Percentiles rank a stretch among this genome's conserved stretches.
These are phyloP conservation scores for Suhomyces canberraensis DNA, from an alignment of 805 yeast genomes.

Conservation along the genomic window DNA sequence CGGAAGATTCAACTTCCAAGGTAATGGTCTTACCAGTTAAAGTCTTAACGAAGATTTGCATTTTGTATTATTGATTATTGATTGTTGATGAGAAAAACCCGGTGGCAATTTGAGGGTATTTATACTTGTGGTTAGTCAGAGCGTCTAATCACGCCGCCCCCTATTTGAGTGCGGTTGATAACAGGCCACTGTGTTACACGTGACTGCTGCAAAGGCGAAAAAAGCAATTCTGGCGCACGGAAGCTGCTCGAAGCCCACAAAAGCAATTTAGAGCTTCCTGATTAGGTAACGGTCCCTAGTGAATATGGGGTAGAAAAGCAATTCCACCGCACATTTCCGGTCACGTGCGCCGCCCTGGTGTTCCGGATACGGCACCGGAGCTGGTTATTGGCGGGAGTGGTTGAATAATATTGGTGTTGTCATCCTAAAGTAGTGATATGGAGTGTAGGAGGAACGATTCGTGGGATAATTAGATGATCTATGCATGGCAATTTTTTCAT, in stretches of 20 bases:
- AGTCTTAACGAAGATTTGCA: constrained; percentile 99
- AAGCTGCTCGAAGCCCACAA: constrained; percentile 1
- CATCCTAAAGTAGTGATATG: background rate
- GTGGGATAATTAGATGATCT: too few species aligned
- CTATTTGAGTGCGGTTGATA: constrained; percentile 3
- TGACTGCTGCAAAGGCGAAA: constrained; percentile 1
- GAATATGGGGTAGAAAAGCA: background rate
- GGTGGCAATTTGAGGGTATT: constrained; percentile 2
- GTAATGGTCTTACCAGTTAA: constrained; percentile 99
- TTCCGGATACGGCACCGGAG: too few species aligned
- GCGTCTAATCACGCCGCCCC: constrained; percentile 6
- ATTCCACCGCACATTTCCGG: background rate
- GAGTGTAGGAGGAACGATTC: background rate
- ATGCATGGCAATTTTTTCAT: too few species aligned
- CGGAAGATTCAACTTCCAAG: constrained; percentile 98
- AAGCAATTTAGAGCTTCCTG: background rate
- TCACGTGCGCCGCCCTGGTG: background rate
- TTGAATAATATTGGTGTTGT: too few species aligned
- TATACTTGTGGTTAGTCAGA: constrained; percentile 3
- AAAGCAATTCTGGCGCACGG: constrained; percentile 4
- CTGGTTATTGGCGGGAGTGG: too few species aligned
- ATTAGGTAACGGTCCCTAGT: constrained; percentile 1
- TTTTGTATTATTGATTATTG: constrained; percentile 25
- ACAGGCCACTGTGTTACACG: constrained; percentile 6
- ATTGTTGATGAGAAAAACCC: constrained; percentile 33